Evolutionary conservation across 306 rosid species (phyloP).

Genomic region (Mimosa bimucronata): DNA sequence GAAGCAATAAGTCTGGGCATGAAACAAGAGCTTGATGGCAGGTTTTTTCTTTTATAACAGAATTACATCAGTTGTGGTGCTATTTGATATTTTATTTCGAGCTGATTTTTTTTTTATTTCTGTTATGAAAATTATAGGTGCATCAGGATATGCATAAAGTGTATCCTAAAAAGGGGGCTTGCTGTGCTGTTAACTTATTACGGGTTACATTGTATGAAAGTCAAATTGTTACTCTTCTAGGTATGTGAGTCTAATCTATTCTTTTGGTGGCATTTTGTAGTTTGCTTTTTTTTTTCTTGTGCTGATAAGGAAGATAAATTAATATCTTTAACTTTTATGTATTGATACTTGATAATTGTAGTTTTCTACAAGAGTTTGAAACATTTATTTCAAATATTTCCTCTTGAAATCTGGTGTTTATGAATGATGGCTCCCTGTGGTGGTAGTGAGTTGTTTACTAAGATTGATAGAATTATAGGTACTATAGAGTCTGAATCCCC

Average conservation of each 20-base stretch:
- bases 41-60: conserved; percentile 53
- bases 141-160: conserved; percentile 89
- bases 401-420: conserved; percentile 10
- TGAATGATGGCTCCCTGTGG: not conserved
- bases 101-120: conserved; percentile 30
- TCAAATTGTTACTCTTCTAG: conserved; percentile 97
- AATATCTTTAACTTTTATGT: not conserved
- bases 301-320: not conserved
- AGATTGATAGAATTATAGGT: not conserved
- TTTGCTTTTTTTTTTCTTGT: not conserved
- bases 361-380: not conserved
- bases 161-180: conserved; percentile 80
- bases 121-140: conserved; percentile 57
- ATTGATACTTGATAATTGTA: not conserved
- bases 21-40: conserved; percentile 92
- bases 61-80: conserved; percentile 30
- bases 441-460: not conserved
- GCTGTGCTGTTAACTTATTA: conserved; percentile 85
- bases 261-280: not conserved
- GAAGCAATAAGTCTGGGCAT: conserved; percentile 85
- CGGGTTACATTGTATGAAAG: conserved; percentile 83
- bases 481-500: not conserved
- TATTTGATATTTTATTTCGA: conserved; percentile 27
- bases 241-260: conserved; percentile 47
- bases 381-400: not conserved